These are phyloP conservation scores for Pilobolus umbonatus DNA, from an alignment of 192 early-diverging fungal genomes.

Conservation along the genomic window DNA sequence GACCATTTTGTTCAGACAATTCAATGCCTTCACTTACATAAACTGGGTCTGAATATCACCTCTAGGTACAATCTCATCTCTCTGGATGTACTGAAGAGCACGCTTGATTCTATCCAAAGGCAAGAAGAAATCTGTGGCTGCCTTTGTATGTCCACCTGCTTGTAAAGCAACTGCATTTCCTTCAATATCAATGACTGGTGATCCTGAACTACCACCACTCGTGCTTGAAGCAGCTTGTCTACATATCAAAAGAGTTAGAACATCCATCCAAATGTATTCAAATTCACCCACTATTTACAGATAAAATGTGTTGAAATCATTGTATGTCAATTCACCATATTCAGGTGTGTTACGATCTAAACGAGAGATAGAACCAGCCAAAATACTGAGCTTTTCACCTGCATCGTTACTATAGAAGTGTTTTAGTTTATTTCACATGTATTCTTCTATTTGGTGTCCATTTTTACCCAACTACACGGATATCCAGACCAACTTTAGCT, in stretches of 20 bases:
- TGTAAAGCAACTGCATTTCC: conserved; percentile 80
- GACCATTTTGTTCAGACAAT: neutral
- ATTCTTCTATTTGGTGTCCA: neutral
- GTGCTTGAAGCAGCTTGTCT: conserved; percentile 76
- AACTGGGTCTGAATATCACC: conserved; percentile 76
- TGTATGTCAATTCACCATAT: conserved; percentile 73
- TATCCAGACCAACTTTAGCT: conserved; percentile 76
- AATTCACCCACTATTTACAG: conserved; percentile 22
- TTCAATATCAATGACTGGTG: conserved; percentile 76
- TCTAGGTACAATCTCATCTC: conserved; percentile 44
- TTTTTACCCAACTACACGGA: conserved; percentile 53
- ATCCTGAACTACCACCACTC: conserved; percentile 71
- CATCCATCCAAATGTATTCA: neutral
- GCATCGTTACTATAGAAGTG: conserved; percentile 61
- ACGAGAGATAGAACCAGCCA: conserved; percentile 77
- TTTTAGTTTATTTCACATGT: neutral
- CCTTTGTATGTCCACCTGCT: conserved; percentile 67
- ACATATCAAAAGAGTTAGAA: conserved; percentile 42
- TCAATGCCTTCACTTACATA: conserved; percentile 31
- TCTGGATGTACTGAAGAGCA: conserved; percentile 49
- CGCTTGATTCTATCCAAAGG: conserved; percentile 69
- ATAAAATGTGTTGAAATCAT: conserved; percentile 57
- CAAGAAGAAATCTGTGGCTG: conserved; percentile 84
- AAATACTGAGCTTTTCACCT: conserved; percentile 75
- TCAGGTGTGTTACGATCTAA: conserved; percentile 78